These are phyloP conservation scores for Gracilaria caudata DNA, from an alignment of 23 red algal genomes.

Conservation along the genomic window DNA sequence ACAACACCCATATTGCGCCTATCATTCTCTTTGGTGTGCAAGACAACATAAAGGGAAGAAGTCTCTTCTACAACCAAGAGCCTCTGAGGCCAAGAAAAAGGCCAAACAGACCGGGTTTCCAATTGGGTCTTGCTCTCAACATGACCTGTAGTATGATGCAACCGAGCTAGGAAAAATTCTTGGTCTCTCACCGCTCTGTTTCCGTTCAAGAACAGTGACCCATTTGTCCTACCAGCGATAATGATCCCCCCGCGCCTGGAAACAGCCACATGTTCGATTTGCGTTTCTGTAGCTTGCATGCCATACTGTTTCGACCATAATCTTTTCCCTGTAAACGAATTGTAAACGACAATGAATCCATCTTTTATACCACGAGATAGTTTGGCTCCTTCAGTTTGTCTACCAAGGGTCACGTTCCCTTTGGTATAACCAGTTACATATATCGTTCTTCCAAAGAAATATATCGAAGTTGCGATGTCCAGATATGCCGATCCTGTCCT, in stretches of 20 bases:
- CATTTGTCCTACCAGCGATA: slow-evolving; percentile 7
- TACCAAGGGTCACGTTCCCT: neutral
- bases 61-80: slow-evolving; percentile 6
- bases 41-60: neutral
- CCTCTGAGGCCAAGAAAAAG: neutral
- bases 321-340: neutral
- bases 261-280: neutral
- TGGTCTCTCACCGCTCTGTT: neutral
- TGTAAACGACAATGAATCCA: slow-evolving; percentile 8
- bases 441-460: neutral
- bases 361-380: slow-evolving; percentile 1
- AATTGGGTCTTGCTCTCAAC: neutral
- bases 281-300: neutral
- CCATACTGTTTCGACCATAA: slow-evolving; percentile 4
- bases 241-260: neutral
- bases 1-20: slow-evolving; percentile 2
- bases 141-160: neutral
- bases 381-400: neutral
- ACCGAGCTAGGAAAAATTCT: slow-evolving; percentile 8
- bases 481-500: slow-evolving; percentile 10
- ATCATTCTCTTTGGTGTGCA: neutral
- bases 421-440: slow-evolving; percentile 1
- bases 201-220: neutral
- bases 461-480: slow-evolving; percentile 10
- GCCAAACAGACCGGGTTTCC: neutral